Evolutionary conservation across 2,329 filamentous ascomycete species (phyloP).

Genomic region (Conoideocrella luteorostrata): DNA sequence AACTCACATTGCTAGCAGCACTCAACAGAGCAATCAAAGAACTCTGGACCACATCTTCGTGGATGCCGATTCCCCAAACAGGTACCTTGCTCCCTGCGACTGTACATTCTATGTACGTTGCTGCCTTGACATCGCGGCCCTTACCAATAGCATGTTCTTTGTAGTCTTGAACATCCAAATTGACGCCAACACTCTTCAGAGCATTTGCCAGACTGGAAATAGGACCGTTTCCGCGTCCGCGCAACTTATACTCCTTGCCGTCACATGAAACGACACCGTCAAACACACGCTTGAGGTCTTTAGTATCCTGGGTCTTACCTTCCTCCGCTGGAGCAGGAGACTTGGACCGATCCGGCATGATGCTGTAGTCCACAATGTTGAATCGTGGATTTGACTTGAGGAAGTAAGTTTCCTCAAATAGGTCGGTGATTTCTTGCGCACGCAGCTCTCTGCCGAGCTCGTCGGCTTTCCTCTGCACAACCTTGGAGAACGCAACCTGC

Average conservation of each 20-base stretch:
- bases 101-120: constrained; percentile 88
- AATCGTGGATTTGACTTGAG: constrained; percentile 80
- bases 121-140: constrained; percentile 81
- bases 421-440: constrained; percentile 71
- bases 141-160: constrained; percentile 90
- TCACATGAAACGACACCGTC: constrained; percentile 80
- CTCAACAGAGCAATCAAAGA: constrained; percentile 80
- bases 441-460: constrained; percentile 75
- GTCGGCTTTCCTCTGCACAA: constrained; percentile 80
- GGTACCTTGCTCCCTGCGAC: constrained; percentile 59
- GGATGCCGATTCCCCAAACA: constrained; percentile 71
- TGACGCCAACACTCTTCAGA: constrained; percentile 69
- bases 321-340: constrained; percentile 63
- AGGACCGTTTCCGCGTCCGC: constrained; percentile 80
- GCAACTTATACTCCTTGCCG: constrained; percentile 68
- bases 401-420: constrained; percentile 89
- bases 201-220: constrained; percentile 85
- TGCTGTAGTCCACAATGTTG: constrained; percentile 83
- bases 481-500: constrained; percentile 82
- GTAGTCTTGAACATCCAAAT: constrained; percentile 88
- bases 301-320: constrained; percentile 69
- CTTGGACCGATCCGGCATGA: constrained; percentile 72
- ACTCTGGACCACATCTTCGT: constrained; percentile 64
- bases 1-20: constrained; percentile 76
- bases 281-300: constrained; percentile 75